Base-by-base conservation (phyloP, 495 filamentous ascomycete genomes). In the Jackrogersella multiformis region DNA sequence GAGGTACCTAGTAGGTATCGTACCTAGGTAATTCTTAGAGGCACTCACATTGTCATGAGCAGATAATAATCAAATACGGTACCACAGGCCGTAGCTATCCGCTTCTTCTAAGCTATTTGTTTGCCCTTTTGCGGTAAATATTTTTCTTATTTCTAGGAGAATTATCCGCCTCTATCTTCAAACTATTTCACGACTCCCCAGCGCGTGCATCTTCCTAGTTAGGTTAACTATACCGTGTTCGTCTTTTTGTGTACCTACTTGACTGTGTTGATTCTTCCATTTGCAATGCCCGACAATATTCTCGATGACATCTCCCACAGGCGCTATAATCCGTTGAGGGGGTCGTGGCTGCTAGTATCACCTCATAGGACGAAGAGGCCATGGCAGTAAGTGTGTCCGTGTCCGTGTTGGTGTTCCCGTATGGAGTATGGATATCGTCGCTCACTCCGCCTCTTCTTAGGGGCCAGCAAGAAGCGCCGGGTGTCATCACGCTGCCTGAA, bases 221-320 rank as follows among this genome's bases (percentile, higher is more conserved):
- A 4, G 4, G 7, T 24, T 5, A 4, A 18, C 26, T 0, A 49
- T 32, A 30, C 4, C 7, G 15, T 10, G 5, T 32, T 26, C 9
- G 0, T 7, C 30, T 44, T 26, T 15, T 41, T 20, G 4, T 8
- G 36, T 2, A 24, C 16, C 15, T 13, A 23, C 9, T 26, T 26
- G 44, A 36, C 4, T n/a, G 23, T 46, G n/a, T 26, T 15, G 5
- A 10, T n/a, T 24, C 20, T 58, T n/a, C 10, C 1, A 23, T 42
- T 18, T 39, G 68, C 61, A 13, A 87, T 87, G 84, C 79, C 83
- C 0, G 84, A 84, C 73, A 73, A 82, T 52, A 90, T 99, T 44
- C 90, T 99, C 18, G 87, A 99, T 82, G 94, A 98, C 74, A 97
- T 99, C 72, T 97, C 95, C 28, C 95, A 99, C 75, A 84, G 96